phyloP scores from a whole-genome alignment of 371 early-diverging fungal species.

The Syncephalastrum sp. region DNA sequence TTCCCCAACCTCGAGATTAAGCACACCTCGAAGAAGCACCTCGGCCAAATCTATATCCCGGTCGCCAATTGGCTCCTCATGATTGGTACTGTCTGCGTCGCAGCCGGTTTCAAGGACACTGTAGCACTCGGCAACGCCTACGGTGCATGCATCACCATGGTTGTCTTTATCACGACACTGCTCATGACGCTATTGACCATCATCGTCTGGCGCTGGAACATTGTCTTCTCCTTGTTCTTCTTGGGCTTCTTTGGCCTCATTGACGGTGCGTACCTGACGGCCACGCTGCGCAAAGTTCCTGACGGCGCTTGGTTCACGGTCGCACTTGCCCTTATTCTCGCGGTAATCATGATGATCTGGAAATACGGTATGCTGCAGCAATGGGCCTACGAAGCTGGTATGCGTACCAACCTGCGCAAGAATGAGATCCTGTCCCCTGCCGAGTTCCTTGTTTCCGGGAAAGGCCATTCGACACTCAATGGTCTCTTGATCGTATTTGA shows the following conservation, averaged over 20 bases:
- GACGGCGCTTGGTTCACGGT: conserved; percentile 42
- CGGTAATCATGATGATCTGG: conserved; percentile 32
- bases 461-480: conserved; percentile 2
- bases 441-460: not conserved
- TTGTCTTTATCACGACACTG: conserved; percentile 32
- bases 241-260: conserved; percentile 28
- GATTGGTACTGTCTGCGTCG: conserved; percentile 40
- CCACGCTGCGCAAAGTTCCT: conserved; percentile 28
- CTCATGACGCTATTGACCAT: conserved; percentile 21
- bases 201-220: conserved; percentile 33
- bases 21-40: conserved; percentile 38
- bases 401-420: conserved; percentile 3
- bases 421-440: too few species aligned
- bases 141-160: conserved; percentile 27
- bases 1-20: conserved; percentile 51
- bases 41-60: conserved; percentile 58
- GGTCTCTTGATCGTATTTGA: conserved; percentile 30
- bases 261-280: conserved; percentile 29
- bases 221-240: conserved; percentile 20
- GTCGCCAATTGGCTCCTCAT: conserved; percentile 45
- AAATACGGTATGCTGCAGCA: conserved; percentile 22
- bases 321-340: conserved; percentile 14
- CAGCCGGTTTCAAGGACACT: conserved; percentile 39
- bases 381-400: conserved; percentile 16
- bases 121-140: conserved; percentile 33